Conservation (phyloP, 306 rosid species). For the Malus asiatica region DNA sequence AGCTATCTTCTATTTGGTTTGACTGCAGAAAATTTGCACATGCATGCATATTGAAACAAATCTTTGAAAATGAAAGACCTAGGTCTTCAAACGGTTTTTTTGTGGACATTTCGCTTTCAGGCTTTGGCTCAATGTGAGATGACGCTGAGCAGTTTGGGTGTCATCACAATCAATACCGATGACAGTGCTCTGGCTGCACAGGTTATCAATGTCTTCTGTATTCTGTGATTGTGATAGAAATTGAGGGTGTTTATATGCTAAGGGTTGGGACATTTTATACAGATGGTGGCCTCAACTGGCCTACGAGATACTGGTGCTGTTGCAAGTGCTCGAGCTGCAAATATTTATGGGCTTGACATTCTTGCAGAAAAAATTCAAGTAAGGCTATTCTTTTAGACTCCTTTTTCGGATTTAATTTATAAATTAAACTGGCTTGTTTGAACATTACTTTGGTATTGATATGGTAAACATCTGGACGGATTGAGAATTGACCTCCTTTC, state of each 20-base stretch:
- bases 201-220: constrained; percentile 36
- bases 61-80: neutral
- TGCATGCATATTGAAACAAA: neutral
- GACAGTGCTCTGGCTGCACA: constrained; percentile 83
- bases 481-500: neutral
- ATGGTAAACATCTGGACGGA: neutral
- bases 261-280: constrained; percentile 23
- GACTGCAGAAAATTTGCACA: neutral
- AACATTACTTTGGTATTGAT: neutral
- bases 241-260: constrained; percentile 9
- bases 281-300: constrained; percentile 57
- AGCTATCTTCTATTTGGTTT: neutral
- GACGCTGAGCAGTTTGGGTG: constrained; percentile 46
- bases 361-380: constrained; percentile 71
- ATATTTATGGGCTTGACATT: constrained; percentile 65
- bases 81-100: neutral
- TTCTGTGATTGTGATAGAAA: constrained; percentile 8
- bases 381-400: constrained; percentile 12
- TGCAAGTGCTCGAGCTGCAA: constrained; percentile 88
- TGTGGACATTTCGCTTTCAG: constrained; percentile 39
- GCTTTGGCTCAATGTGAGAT: constrained; percentile 75
- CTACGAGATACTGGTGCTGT: constrained; percentile 60
- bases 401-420: neutral
- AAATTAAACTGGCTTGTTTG: neutral
- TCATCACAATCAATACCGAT: constrained; percentile 39